A percentile compares a stretch with the other conserved stretches of the same genome.
phyloP scores from a whole-genome alignment of 352 stramenopile genomes.

The Phytophthora brassicae region DNA sequence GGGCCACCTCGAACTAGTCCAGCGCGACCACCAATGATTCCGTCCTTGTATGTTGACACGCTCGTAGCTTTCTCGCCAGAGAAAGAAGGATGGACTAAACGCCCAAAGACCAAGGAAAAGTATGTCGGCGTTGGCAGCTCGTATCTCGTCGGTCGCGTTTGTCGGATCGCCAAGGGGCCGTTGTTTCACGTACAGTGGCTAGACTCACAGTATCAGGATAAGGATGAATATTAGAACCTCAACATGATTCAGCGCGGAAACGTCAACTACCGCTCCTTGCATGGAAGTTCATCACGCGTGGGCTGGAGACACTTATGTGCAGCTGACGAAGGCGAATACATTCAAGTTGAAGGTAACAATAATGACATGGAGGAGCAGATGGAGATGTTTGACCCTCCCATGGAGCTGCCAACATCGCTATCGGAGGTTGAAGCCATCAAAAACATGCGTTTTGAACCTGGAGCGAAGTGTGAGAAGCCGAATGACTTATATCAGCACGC shows the following conservation, averaged over 20 bases:
- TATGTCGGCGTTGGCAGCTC: constrained; percentile 2
- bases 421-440: no score
- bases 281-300: no score
- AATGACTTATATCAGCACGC: no score
- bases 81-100: constrained; percentile 12
- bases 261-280: no score
- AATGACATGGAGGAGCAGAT: no score
- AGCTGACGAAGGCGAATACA: no score
- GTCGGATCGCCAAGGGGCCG: neutral
- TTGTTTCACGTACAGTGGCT: constrained; percentile 17
- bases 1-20: constrained; percentile 1
- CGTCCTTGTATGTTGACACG: constrained; percentile 4
- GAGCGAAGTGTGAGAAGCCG: no score
- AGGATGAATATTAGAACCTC: neutral
- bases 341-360: no score
- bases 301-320: no score
- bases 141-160: neutral
- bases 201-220: constrained; percentile 10
- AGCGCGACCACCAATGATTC: constrained; percentile 4
- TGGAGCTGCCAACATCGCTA: no score
- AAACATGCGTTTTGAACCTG: no score
- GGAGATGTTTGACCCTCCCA: no score
- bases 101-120: neutral
- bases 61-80: constrained; percentile 10
- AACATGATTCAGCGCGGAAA: constrained; percentile 1